These are phyloP conservation scores for Fusarium pininemorale DNA, from an alignment of 2,329 filamentous ascomycete species.

Conservation along the genomic window DNA sequence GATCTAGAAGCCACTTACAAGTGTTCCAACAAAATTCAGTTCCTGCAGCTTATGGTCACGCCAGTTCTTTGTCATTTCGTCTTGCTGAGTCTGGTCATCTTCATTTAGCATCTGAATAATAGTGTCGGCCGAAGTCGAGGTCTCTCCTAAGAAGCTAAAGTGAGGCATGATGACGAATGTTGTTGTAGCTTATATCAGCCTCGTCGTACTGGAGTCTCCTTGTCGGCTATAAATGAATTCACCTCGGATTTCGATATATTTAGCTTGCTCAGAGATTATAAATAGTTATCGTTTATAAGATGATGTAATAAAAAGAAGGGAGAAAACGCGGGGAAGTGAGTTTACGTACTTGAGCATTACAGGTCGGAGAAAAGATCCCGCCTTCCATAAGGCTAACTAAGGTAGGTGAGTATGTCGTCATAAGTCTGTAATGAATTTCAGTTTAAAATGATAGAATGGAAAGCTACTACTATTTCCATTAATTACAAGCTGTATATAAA, in stretches of 20 bases:
- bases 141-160: background rate
- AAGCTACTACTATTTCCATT: too few species aligned
- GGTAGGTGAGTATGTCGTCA: background rate
- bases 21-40: background rate
- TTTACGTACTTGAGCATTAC: rapidly evolving
- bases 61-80: background rate
- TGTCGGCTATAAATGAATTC: rapidly evolving
- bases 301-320: too few species aligned
- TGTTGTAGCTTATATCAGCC: rapidly evolving
- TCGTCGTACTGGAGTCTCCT: rapidly evolving
- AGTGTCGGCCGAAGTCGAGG: background rate
- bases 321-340: background rate
- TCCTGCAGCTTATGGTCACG: background rate
- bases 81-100: background rate
- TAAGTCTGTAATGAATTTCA: background rate
- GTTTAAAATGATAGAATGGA: background rate
- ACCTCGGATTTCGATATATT: rapidly evolving
- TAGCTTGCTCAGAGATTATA: rapidly evolving
- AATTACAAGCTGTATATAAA: too few species aligned
- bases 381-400: background rate
- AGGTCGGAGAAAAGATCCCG: background rate
- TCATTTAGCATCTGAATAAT: background rate
- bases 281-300: rapidly evolving
- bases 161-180: background rate
- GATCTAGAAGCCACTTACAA: rapidly evolving